phyloP scores from a whole-genome alignment of 257 asterid genomes.

The Nicotiana noctiflora region DNA sequence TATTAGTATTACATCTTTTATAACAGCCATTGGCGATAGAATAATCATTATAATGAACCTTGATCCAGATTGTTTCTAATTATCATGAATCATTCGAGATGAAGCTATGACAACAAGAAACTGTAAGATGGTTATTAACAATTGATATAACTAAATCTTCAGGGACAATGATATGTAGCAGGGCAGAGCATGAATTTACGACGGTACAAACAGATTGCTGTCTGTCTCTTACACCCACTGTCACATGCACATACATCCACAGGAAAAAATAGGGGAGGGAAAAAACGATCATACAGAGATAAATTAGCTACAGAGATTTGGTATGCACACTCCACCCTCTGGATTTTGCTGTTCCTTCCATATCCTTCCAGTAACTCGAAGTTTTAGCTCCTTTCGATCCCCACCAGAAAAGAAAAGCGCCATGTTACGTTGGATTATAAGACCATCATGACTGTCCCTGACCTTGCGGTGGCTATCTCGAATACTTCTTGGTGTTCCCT shows the following conservation, averaged over 20 bases:
- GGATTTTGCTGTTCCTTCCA: conserved; percentile 73
- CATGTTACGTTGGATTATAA: conserved; percentile 69
- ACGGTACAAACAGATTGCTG: neutral
- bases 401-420: conserved; percentile 84
- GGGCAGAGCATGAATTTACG: conserved; percentile 7
- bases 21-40: neutral
- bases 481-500: conserved; percentile 75
- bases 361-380: conserved; percentile 71
- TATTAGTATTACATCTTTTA: no score
- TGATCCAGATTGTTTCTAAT: neutral
- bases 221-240: neutral
- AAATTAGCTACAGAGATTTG: conserved; percentile 53
- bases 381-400: conserved; percentile 78
- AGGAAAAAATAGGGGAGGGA: neutral
- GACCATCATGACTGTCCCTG: conserved; percentile 79
- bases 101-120: neutral
- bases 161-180: neutral
- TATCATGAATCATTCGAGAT: neutral
- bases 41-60: neutral
- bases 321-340: conserved; percentile 57
- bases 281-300: conserved; percentile 7
- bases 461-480: conserved; percentile 80
- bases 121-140: neutral
- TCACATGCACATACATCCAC: neutral
- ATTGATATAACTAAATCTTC: conserved; percentile 6